phyloP scores from a whole-genome alignment of 148 eudicot species.

The Rhododendron kiyosumense region DNA sequence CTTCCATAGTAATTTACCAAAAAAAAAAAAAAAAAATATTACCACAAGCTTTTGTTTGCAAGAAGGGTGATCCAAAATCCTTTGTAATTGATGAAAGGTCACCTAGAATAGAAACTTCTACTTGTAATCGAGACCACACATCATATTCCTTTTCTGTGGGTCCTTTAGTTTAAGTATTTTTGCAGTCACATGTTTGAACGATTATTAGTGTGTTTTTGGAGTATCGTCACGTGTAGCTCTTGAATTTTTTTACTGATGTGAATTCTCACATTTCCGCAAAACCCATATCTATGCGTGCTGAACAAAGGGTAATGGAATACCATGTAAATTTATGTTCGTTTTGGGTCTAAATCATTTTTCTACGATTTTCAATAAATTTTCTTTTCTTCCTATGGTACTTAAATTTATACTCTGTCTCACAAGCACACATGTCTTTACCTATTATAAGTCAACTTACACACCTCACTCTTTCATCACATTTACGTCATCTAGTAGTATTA shows the following conservation, averaged over 20 bases:
- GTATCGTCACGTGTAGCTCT: not conserved
- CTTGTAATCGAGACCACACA: not conserved
- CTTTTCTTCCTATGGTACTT: not conserved
- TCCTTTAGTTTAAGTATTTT: not conserved
- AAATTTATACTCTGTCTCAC: not conserved
- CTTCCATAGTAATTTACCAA: not conserved
- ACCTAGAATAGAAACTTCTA: not conserved
- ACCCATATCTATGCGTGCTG: no score
- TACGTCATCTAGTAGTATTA: constrained; percentile 10
- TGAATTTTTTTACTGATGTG: not conserved
- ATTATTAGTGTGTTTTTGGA: not conserved
- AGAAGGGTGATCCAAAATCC: not conserved
- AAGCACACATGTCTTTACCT: not conserved
- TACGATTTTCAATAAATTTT: no score
- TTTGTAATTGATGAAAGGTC: not conserved
- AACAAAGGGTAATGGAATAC: no score
- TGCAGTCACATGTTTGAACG: not conserved
- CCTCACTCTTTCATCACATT: constrained; percentile 24
- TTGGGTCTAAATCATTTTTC: no score
- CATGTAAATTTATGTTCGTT: no score
- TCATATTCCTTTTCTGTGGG: no score
- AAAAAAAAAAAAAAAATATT: no score
- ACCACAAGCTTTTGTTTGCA: not conserved
- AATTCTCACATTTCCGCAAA: not conserved
- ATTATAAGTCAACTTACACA: not conserved